Evolutionary conservation across 2,329 filamentous ascomycete species (phyloP), one percentile per base, ranked within the genome.

Genomic region (Phaeosphaeriaceae sp.): DNA sequence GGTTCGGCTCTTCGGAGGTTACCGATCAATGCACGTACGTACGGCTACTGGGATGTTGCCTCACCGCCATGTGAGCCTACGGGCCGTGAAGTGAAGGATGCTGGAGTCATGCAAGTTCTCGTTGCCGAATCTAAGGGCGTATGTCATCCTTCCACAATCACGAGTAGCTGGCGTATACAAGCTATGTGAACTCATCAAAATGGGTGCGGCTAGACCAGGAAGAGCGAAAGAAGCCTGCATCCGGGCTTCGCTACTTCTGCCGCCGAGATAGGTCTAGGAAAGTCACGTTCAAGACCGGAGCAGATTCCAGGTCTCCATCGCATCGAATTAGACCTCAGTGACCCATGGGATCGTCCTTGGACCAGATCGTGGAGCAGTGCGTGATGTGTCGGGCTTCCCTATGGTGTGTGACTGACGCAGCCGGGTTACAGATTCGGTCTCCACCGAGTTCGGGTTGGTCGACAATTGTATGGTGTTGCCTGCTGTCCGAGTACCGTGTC

Each of bases 31-130:
- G 42, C 42, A 47, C 31, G 50, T 19, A 27, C 36, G 15, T 40
- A 46, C 19, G 17, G 44, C 41, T 46, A 20, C 51, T 40, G 19
- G 19, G 44, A 40, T 41, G 44, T 22, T 7, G 27, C 31, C 36
- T 53, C 51, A 53, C 51, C 51, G 51, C 51, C 22, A 22, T 47
- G 51, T 53, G 44, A 48, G 51, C 22, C 42, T 15, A 24, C 44
- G 42, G 42, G 19, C 27, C 42, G 20, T 36, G 19, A 11, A 22
- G 15, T 33, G 20, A n/a, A 46, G 19, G 22, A 25, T 50, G 20
- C 13, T 36, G 46, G 15, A 33, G 27, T 25, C 10, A 21, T 36
- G 7, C 25, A 21, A 40, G 27, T 9, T 22, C 20, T 27, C 21
- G 49, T 27, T 48, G 40, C 36, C 19, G 13, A 19, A 13, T 44